Evolutionary conservation across 805 yeast genomes (phyloP), one percentile per base, ranked within the genome.

Genomic region (Suhomyces sp.): DNA sequence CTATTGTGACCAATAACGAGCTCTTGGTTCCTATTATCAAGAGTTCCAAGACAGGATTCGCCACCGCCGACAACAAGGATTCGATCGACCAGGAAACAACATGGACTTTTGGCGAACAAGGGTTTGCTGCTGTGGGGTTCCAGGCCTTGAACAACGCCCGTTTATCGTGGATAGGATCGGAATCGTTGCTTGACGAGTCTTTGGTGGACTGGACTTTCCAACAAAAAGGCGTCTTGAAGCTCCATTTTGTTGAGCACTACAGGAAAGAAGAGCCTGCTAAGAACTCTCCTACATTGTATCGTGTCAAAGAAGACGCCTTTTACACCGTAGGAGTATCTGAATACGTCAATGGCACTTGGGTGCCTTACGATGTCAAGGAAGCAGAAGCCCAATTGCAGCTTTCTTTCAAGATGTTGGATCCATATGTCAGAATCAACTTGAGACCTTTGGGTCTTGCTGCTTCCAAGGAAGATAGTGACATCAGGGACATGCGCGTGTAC

Each of bases 371-470:
- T 25, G 67, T 71, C 17, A 47, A 53, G 17, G 48, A 57, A 29
- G 68, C 64, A 6, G 76, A 75, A 39, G 78, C 80, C 48, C 87
- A 86, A 54, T 66, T 89, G 51, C 99, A 94, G 72, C 75, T 94
- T 51, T 92, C 90, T 62, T 83, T 91, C 68, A 83, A 81, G 62
- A 86, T 94, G 93, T 80, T 94, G 57, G 98, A 94, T 67, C 99
- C 99, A 43, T 94, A 93, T 75, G 91, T 91, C 65, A 84, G 99
- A 64, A 65, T 93, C 52, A 83, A 79, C 54, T 72, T 94, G 62
- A 59, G 67, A 17, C 76, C 79, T 25, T 64, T 74, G 43, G 75
- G 75, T 8, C 67, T 69, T 8, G 72, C 60, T n/a, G 58, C 72
- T 3, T 67, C 73, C 2, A 50, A 62, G 1, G 67, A 61, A 6